Base-by-base conservation (phyloP, 106 monocot species). In the Triglochin maritima region DNA sequence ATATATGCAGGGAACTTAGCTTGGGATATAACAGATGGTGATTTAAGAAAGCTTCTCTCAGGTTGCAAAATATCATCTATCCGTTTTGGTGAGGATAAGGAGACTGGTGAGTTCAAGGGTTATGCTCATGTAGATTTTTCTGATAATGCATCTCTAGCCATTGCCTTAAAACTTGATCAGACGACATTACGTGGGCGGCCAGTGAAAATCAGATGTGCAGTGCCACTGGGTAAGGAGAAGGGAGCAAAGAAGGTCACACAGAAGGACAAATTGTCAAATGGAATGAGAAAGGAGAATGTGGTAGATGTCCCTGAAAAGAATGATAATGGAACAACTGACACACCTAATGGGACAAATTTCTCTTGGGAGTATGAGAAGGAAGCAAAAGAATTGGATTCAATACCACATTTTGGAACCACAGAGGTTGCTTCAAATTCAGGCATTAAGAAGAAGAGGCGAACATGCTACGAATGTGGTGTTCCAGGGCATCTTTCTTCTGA, bases 1-100 rank as follows among this genome's bases (percentile, higher is more conserved):
- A 66, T 84, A 46, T 98, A 98, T 66, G 77, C 79, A 4, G 98
- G 98, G 44, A 98, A 98, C 56, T 70, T 98, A 29, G 62, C 86
- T 7, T 98, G 92, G 92, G 98, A 92, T 48, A 74, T 92, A 69
- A 84, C 92, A 2, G 92, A 98, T 46, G 88, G 88, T 67, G 98
- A 88, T 41, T 42, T 98, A 59, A 82, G 75, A 68, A 78, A 71
- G 46, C 45, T 98, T 57, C 86, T 98, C 48, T 67, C 80, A 5
- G 83, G 79, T 47, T 89, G 91, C 80, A 92, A 80, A 44, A 77
- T 98, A 44, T 55, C 79, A 1, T 71, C 87, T 17, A 76, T 98
- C 51, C 70, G 88, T 14, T 92, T 86, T 12, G 98, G 92, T 2
- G 84, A 69, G 5, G 92, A 98, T 78, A 88, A 98, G 60, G 76